A percentile compares a stretch with the other conserved stretches of the same genome.
phyloP scores from a whole-genome alignment of 805 yeast species.

The Suhomyces faveliae region DNA sequence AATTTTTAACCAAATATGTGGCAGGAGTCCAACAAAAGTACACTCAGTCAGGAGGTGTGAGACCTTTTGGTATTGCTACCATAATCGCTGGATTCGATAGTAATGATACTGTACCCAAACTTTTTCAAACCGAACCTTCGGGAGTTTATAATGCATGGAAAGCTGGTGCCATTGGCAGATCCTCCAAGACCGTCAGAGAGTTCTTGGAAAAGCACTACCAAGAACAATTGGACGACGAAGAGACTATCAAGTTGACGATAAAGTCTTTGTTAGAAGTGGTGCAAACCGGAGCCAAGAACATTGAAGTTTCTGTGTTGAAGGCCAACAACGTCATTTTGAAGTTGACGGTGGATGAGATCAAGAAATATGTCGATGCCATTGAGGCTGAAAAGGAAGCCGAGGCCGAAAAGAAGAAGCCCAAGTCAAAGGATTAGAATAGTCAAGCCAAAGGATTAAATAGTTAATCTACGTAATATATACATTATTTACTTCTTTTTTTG shows the following conservation, averaged over 20 bases:
- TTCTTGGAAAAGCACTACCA: conserved; percentile 85
- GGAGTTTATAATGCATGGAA: conserved; percentile 98
- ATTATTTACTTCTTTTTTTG: conserved; percentile 16
- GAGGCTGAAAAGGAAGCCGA: conserved; percentile 86
- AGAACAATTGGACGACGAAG: conserved; percentile 61
- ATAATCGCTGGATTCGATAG: conserved; percentile 94
- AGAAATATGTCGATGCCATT: conserved; percentile 70
- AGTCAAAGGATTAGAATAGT: conserved; percentile 13
- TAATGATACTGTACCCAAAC: conserved; percentile 73
- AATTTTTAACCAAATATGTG: conserved; percentile 87
- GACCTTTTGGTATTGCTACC: conserved; percentile 97
- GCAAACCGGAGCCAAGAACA: conserved; percentile 95
- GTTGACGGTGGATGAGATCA: conserved; percentile 70
- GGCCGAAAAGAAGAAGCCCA: conserved; percentile 67
- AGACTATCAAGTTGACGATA: conserved; percentile 76
- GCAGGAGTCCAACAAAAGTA: conserved; percentile 98
- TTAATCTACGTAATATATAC: not conserved
- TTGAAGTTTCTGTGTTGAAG: conserved; percentile 85
- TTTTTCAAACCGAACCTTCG: conserved; percentile 95
- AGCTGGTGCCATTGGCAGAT: conserved; percentile 95
- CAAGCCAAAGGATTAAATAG: too few relatives aligned
- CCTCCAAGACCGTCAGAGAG: conserved; percentile 92
- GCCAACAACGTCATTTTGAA: conserved; percentile 60
- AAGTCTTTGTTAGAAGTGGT: conserved; percentile 92
- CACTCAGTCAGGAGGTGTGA: conserved; percentile 97